Evolutionary conservation across 768 basidiomycete species (phyloP).

Genomic region (Sistotremastrum niveocremeum): DNA sequence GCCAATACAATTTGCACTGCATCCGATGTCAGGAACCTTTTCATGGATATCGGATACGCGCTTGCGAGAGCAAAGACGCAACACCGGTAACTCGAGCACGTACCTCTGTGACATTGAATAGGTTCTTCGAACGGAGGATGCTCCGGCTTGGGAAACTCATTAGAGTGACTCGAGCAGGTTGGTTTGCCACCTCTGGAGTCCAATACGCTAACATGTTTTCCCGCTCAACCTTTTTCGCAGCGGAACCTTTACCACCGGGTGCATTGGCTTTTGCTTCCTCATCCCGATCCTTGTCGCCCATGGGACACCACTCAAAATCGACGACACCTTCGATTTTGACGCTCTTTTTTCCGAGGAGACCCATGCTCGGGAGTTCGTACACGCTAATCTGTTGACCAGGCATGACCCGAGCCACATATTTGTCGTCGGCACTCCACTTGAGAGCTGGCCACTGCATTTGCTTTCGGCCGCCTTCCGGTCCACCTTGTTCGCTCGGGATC

Average conservation of each 20-base stretch:
- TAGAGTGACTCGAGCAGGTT: slow-evolving; percentile 93
- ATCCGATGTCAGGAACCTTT: slow-evolving; percentile 1
- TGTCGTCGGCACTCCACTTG: slow-evolving; percentile 97
- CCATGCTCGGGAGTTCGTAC: slow-evolving; percentile 91
- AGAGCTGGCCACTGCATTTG: slow-evolving; percentile 90
- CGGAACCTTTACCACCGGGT: slow-evolving; percentile 26
- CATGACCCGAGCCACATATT: slow-evolving; percentile 81
- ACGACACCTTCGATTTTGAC: slow-evolving; percentile 94
- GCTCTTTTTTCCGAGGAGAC: slow-evolving; percentile 88
- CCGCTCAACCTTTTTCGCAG: slow-evolving; percentile 41
- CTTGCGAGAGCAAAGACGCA: slow-evolving; percentile 1
- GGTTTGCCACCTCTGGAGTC: slow-evolving; percentile 93
- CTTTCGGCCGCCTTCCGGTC: slow-evolving; percentile 40
- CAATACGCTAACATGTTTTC: slow-evolving; percentile 96
- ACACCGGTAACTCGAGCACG: slow-evolving; percentile 13
- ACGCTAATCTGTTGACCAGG: slow-evolving; percentile 91
- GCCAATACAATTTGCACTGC: slow-evolving; percentile 96
- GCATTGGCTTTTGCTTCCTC: slow-evolving; percentile 34
- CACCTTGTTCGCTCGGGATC: slow-evolving; percentile 31
- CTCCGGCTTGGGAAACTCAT: slow-evolving; percentile 76
- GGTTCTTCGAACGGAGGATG: slow-evolving; percentile 83
- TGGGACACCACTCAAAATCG: slow-evolving; percentile 98
- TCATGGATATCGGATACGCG: not conserved
- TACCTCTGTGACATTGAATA: slow-evolving; percentile 97
- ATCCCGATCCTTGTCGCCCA: slow-evolving; percentile 78